Evolutionary conservation across 345 rosid genomes (phyloP).

Genomic region (Draba incana): DNA sequence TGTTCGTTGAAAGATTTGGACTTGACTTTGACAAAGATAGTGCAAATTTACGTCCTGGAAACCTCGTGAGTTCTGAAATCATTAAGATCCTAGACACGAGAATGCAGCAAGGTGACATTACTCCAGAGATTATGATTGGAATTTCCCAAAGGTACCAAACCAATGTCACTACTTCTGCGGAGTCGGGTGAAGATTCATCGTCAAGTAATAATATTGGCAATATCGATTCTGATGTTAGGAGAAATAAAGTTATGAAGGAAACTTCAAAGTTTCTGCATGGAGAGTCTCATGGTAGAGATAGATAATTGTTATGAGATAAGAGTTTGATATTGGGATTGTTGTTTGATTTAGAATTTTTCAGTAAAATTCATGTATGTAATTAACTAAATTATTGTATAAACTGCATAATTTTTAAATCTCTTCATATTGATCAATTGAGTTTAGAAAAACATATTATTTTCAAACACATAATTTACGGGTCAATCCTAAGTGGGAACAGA

Average conservation of each 20-base stretch:
- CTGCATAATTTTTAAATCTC: no score
- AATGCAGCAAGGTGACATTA: not conserved
- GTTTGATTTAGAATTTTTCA: no score
- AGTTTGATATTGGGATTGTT: no score
- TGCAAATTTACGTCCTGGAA: conserved; percentile 35
- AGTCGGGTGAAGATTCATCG: conserved; percentile 15
- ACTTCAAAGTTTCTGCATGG: no score
- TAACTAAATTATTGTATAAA: no score
- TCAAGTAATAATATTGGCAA: conserved; percentile 1
- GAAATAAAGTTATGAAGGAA: not conserved
- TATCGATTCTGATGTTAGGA: not conserved
- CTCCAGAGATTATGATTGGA: not conserved
- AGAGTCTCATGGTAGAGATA: no score
- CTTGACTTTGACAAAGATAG: conserved; percentile 34
- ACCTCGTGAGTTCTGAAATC: conserved; percentile 23
- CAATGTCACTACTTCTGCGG: not conserved
- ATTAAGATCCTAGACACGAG: conserved; percentile 11
- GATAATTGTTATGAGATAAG: no score
- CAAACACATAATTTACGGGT: no score
- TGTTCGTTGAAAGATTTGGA: conserved; percentile 41
- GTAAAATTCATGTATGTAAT: no score
- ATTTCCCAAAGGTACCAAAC: conserved; percentile 1
- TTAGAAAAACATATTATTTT: no score
- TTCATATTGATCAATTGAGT: no score
- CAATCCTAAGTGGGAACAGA: no score